Evolutionary conservation across 345 rosid genomes (phyloP).

Genomic region (Lagerstroemia speciosa): DNA sequence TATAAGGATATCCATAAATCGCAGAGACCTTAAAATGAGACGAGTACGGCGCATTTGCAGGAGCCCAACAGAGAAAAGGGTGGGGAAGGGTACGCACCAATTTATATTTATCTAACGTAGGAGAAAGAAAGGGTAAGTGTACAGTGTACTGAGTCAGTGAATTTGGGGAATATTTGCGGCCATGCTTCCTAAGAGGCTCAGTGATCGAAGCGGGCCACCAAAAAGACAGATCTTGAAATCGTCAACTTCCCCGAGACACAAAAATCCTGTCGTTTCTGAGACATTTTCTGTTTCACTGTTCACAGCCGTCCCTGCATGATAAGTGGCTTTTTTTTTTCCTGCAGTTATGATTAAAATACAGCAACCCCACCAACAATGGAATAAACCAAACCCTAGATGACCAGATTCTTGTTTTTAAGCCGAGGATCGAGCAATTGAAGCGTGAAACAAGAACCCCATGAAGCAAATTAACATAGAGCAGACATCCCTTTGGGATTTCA

Average conservation of each 20-base stretch:
- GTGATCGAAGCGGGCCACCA: background rate
- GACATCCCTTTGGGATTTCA: no score
- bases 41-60: background rate
- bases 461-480: no score
- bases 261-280: slow-evolving; percentile 10
- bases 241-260: slow-evolving; percentile 27
- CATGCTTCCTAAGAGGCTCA: no score
- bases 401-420: no score
- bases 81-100: no score
- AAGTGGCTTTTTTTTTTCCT: background rate
- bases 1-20: background rate
- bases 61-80: no score
- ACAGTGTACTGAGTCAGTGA: background rate
- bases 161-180: background rate
- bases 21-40: background rate
- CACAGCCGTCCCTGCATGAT: background rate
- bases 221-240: slow-evolving; percentile 26
- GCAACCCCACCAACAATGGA: background rate
- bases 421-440: no score
- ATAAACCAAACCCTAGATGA: background rate
- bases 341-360: background rate
- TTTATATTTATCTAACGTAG: background rate
- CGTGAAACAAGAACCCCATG: no score
- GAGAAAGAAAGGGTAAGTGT: background rate
- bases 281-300: background rate